Conservation (phyloP, 75 land plant genomes). For the Cryptomeria japonica region DNA sequence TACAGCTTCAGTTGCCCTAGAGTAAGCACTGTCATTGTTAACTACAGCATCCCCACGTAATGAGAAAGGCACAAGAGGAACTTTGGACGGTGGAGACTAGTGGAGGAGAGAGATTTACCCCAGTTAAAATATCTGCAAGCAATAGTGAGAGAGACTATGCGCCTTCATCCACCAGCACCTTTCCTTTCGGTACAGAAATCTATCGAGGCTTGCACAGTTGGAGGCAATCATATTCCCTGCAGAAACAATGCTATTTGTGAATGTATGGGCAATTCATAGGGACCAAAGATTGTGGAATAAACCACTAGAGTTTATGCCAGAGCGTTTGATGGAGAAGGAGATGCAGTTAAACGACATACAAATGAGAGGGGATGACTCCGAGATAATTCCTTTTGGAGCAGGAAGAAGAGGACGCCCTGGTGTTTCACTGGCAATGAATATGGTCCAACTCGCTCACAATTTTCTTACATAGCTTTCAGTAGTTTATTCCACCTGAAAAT, state of each 20-base stretch:
- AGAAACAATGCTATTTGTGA: conserved; percentile 15
- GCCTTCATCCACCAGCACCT: conserved; percentile 21
- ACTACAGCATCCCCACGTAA: neutral
- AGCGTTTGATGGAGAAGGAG: conserved; percentile 19
- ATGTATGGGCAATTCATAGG: conserved; percentile 22
- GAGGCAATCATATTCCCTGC: conserved; percentile 17
- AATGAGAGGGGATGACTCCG: conserved; percentile 21
- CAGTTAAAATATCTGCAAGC: conserved; percentile 1
- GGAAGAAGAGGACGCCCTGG: conserved; percentile 33
- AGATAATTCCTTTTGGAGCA: conserved; percentile 33
- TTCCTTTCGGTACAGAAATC: conserved; percentile 13
- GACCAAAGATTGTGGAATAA: conserved; percentile 16
- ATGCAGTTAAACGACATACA: conserved; percentile 9
- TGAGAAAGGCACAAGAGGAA: conserved; percentile 14
- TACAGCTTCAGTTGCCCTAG: conserved; percentile 3
- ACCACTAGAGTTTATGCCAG: conserved; percentile 20
- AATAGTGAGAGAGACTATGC: conserved; percentile 24
- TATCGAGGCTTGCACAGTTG: conserved; percentile 3
- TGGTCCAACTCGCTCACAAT: conserved; percentile 16
- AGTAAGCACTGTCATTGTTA: conserved; percentile 28
- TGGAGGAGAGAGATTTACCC: conserved; percentile 12
- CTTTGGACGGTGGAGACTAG: conserved; percentile 12
- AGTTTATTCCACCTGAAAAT: neutral
- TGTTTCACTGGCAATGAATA: conserved; percentile 11
- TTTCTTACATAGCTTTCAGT: conserved; percentile 21